Conservation (phyloP, 257 asterid genomes). For the Ballota nigra region DNA sequence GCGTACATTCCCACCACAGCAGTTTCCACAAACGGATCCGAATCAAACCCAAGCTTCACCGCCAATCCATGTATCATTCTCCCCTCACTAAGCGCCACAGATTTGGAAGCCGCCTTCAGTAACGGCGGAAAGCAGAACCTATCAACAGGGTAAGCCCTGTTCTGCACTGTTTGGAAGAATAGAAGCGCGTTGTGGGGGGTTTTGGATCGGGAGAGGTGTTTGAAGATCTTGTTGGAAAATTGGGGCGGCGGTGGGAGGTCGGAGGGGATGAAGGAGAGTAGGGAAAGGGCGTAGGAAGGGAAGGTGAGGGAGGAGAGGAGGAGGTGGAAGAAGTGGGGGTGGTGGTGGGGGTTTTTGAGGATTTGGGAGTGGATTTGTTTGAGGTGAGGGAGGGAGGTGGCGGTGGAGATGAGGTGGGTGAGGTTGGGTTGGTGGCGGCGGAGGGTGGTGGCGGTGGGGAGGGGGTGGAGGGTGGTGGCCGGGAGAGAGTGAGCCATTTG, state of each 20-base stretch:
- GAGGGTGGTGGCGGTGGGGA: conserved; percentile 23
- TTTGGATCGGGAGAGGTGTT: conserved; percentile 51
- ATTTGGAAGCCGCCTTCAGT: conserved; percentile 56
- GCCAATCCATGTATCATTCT: conserved; percentile 58
- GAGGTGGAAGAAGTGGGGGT: conserved; percentile 46
- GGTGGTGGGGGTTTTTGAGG: conserved; percentile 38
- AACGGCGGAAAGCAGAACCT: conserved; percentile 63
- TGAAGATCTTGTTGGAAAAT: conserved; percentile 47
- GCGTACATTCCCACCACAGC: conserved; percentile 63
- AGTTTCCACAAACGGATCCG: conserved; percentile 72
- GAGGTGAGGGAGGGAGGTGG: conserved; percentile 50
- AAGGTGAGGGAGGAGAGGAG: conserved; percentile 52
- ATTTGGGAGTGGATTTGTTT: conserved; percentile 65
- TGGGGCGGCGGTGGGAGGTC: conserved; percentile 35
- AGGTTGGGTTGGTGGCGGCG: conserved; percentile 31
- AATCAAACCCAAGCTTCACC: conserved; percentile 49
- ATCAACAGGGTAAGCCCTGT: conserved; percentile 38
- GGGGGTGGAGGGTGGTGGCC: conserved; percentile 24
- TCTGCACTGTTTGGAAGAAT: conserved; percentile 40
- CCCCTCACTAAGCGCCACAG: conserved; percentile 45
- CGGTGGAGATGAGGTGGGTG: conserved; percentile 40
- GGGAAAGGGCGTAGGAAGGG: conserved; percentile 58
- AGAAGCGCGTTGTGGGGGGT: conserved; percentile 38
- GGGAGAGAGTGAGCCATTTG: conserved; percentile 35
- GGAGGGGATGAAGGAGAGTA: conserved; percentile 44